Base-by-base conservation (phyloP, 1,284 basidiomycete species). In the Malassezia caprae region DNA sequence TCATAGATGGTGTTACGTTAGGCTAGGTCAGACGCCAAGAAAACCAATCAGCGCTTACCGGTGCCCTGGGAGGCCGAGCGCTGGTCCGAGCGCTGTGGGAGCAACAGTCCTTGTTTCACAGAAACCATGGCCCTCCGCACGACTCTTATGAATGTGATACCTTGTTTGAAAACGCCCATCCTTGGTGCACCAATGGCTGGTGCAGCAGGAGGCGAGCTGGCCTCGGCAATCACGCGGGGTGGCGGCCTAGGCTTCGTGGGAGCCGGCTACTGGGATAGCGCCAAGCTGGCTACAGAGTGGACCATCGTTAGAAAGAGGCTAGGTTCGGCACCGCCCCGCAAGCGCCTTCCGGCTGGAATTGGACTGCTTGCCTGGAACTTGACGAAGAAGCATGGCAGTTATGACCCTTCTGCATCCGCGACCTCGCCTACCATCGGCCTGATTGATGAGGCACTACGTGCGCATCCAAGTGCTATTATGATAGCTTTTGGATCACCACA, bases 191-290 rank as follows among this genome's bases (percentile, higher is more conserved):
- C 69, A 4, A 72, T 73, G 69, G 69, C 71, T 3, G 60, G 58
- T 19, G 69, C 69, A 3, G 56, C 63, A 8, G 68, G 68, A 31
- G 69, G 67, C 12, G 39, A 57, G 12, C 65, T 73, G 5, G 69
- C 68, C 0, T 67, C 58, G 4, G 52, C 61, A 10, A 65, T 71
- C 8, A 66, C 68, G 2, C 27, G 50, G 8, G 71, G 59, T 8
- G 71, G 69, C 34, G 69, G 65, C 8, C 62, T 73, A 8, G 71
- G 71, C n/a, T 71, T 71, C 50, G 60, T 72, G 47, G 71, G 69
- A 17, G 71, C 71, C 1, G 71, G 71, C 31, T 69, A 67, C 47
- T 65, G 59, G 41, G 53, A 54, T 1, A 50, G 57, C 1, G 24
- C 51, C 26, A 50, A 49, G 32, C 54, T 73, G 6, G 39, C 55